Percentiles rank a stretch among this genome's conserved stretches.
Evolutionary conservation across 495 filamentous ascomycete species (phyloP).

Genomic region (Penicillium fimorum): DNA sequence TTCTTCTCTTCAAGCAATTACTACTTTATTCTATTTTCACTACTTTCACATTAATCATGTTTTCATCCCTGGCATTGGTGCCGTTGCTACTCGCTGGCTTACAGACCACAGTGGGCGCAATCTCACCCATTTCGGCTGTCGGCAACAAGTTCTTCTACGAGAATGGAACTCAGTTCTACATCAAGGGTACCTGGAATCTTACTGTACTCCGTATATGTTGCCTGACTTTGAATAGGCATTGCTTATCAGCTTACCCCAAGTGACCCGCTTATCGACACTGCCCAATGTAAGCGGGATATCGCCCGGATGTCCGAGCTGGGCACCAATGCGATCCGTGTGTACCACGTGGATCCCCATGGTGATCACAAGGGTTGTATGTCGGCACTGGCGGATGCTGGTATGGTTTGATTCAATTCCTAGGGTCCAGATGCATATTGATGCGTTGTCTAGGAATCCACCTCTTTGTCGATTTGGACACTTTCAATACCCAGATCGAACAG

Average conservation of each 20-base stretch:
- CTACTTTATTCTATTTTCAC: background rate
- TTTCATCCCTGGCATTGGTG: constrained; percentile 23
- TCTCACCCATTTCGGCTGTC: constrained; percentile 61
- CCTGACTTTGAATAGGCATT: constrained; percentile 51
- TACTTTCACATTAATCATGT: constrained; percentile 18
- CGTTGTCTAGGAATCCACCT: constrained; percentile 53
- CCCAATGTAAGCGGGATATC: constrained; percentile 78
- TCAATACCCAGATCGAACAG: constrained; percentile 72
- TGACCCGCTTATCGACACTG: constrained; percentile 72
- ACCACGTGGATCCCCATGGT: constrained; percentile 71
- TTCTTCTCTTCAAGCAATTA: background rate
- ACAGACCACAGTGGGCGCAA: constrained; percentile 30
- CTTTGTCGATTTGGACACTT: constrained; percentile 82
- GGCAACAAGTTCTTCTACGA: constrained; percentile 84
- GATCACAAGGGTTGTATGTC: constrained; percentile 76
- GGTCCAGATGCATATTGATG: background rate
- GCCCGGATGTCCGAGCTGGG: constrained; percentile 75
- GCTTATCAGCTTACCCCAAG: constrained; percentile 65
- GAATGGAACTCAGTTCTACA: constrained; percentile 74
- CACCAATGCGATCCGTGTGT: constrained; percentile 83
- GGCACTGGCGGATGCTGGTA: constrained; percentile 66
- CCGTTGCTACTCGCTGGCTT: constrained; percentile 34
- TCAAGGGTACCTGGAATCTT: constrained; percentile 60
- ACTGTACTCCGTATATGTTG: background rate
- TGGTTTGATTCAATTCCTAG: background rate